Base-by-base conservation (phyloP, 176 grass and related monocot genomes). In the Aegilops umbellulata region DNA sequence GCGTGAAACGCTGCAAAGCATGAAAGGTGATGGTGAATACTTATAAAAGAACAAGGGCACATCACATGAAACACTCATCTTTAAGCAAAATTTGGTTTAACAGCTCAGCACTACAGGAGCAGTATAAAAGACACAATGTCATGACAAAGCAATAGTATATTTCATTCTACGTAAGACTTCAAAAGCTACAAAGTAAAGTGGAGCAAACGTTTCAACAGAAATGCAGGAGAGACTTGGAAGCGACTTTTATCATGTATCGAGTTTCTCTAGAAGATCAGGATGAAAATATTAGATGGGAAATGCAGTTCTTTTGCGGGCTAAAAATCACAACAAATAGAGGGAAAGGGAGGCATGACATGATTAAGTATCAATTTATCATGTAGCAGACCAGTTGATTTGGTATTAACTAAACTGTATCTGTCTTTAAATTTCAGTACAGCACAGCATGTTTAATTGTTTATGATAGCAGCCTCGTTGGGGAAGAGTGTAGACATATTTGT, bases 1-100 rank as follows among this genome's bases (percentile, higher is more conserved):
- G 82, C 14, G 96, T 98, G 84, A 98, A 98, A 89, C 96, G 83
- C 96, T 98, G 83, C 19, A 90, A 88, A 81, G 26, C 15, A 93
- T 20, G 69, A 41, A 69, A 82, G 30, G 42, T 35, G 38, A 4
- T 65, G 19, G 58, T 87, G 32, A 89, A 83, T 75, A 83, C 9
- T 68, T 34, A 67, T 6, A 6, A 51, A 67, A 68, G 16, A 38
- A 78, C 8, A 49, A 46, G 20, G 6, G 51, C 12, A 42, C 8
- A 75, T 11, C 77, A 49, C 31, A 46, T 8, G 62, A 23, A 34
- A 67, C 14, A 74, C 36, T 64, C 26, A 64, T 19, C 61, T 82
- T 83, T 10, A 73, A 73, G 35, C 27, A 60, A 83, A 69, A 58
- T 29, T 7, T 23, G 32, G 22, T 70, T 69, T 83, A 65, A 10